Evolutionary conservation across 1,139 yeast species (phyloP).

Genomic region (Komagataea norvegica): DNA sequence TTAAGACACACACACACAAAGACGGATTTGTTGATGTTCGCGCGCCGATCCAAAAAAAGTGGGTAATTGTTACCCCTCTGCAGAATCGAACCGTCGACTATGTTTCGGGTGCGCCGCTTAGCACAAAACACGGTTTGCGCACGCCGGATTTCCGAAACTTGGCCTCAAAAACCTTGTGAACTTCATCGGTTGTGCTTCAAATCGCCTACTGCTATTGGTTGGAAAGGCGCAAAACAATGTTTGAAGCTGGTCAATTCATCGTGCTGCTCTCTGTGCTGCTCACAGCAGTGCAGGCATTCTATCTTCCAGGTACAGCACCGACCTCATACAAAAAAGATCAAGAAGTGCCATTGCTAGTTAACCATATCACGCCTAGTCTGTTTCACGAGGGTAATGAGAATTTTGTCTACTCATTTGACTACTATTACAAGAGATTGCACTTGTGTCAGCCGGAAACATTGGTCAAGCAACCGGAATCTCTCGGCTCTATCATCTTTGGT

Average conservation of each 20-base stretch:
- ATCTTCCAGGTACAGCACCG: conserved; percentile 94
- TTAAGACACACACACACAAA: too few relatives aligned
- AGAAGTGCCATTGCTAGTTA: conserved; percentile 71
- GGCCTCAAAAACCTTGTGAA: too few relatives aligned
- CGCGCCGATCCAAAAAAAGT: too few relatives aligned
- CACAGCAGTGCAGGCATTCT: conserved; percentile 46
- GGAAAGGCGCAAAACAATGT: conserved; percentile 3
- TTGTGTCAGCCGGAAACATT: conserved; percentile 68
- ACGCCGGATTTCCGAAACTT: background rate
- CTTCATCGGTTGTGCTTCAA: too few relatives aligned
- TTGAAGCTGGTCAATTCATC: conserved; percentile 2
- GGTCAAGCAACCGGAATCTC: conserved; percentile 76
- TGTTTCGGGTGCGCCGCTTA: too few relatives aligned
- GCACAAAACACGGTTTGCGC: background rate
- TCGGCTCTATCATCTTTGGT: conserved; percentile 92
- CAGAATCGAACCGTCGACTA: too few relatives aligned
- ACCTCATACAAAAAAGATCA: conserved; percentile 76
- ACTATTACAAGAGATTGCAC: conserved; percentile 78
- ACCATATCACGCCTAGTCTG: conserved; percentile 78
- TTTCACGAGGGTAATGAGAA: conserved; percentile 41
- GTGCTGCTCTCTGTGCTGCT: conserved; percentile 2
- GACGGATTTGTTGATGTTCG: too few relatives aligned
- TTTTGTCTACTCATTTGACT: conserved; percentile 72
- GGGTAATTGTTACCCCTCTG: too few relatives aligned
- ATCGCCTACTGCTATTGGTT: too few relatives aligned